A percentile compares a stretch with the other conserved stretches of the same genome.
These are phyloP conservation scores for Nitzschia putrida DNA, from an alignment of 108 stramenopile genomes.

Conservation along the genomic window DNA sequence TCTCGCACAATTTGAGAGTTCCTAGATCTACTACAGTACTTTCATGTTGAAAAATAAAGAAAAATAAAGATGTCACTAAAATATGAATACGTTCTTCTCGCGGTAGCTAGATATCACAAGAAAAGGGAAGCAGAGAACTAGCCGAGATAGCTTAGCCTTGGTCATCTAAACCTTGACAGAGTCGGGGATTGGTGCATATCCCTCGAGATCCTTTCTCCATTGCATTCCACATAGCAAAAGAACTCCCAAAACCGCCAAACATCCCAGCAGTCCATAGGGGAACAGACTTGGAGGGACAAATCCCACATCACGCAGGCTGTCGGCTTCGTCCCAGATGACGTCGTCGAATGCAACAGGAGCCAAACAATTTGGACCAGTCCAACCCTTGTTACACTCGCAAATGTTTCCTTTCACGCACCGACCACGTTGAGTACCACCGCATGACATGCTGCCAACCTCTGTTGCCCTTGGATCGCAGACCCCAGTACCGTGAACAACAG, in stretches of 20 bases:
- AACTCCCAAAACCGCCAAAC: constrained; percentile 25
- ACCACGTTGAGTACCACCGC: constrained; percentile 73
- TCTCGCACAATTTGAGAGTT: not conserved
- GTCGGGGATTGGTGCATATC: constrained; percentile 60
- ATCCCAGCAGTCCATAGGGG: constrained; percentile 30
- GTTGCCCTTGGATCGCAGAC: constrained; percentile 46
- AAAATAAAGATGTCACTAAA: too few relatives aligned
- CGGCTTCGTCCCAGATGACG: constrained; percentile 73
- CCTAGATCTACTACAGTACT: too few relatives aligned
- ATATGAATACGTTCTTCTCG: too few relatives aligned
- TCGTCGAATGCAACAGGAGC: constrained; percentile 58
- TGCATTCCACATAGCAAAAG: constrained; percentile 23
- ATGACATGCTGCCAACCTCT: constrained; percentile 33
- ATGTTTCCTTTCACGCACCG: constrained; percentile 54
- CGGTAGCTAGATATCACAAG: too few relatives aligned
- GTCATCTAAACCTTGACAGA: not conserved
- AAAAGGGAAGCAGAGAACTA: too few relatives aligned
- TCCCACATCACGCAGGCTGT: constrained; percentile 73
- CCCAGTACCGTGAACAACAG: constrained; percentile 70
- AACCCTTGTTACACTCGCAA: constrained; percentile 69
- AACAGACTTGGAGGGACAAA: constrained; percentile 49
- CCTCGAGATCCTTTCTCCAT: constrained; percentile 45
- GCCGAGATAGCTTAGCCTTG: too few relatives aligned
- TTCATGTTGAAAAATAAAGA: too few relatives aligned
- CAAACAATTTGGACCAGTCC: constrained; percentile 89